Base-by-base conservation (phyloP, 2,329 filamentous ascomycete genomes). In the Botrytis pseudocinerea region DNA sequence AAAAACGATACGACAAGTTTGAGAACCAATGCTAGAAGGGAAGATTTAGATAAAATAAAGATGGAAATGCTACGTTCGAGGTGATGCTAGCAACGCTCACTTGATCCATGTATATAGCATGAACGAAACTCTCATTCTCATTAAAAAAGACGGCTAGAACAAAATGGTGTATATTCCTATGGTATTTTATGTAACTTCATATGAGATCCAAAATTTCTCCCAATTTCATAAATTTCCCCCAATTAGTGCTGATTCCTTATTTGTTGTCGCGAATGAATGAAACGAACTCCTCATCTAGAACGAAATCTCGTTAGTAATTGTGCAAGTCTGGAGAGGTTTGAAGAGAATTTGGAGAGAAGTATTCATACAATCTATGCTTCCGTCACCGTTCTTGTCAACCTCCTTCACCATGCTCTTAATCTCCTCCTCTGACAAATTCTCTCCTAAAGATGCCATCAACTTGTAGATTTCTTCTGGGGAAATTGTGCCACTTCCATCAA, bases 331-430 rank as follows among this genome's bases (percentile, higher is more conserved):
- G 7, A n/a, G 25, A 65, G 60, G 32, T 28, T 40, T 3, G n/a
- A 51, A 35, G 3, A 40, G 25, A 22, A 42, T 38, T 32, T 32
- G 6, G 14, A 35, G 40, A 25, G 51, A 16, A 7, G 25, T 18
- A 28, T 35, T n/a, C 70, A 48, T 69, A 71, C 88, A 91, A 81
- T 91, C 89, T 81, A 91, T 91, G 76, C 85, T 84, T 73, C 89
- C 89, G 78, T 90, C 88, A 59, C 87, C 88, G 80, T 91, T 87
- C 83, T 88, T 86, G 78, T 91, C 89, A 76, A 89, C 88, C 83
- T 90, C 87, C 79, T 86, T 82, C 80, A 91, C 88, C 88, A 91
- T 90, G 83, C 90, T 87, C 75, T 90, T 87, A 74, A 91, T 87
- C 83, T 91, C 88, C 61, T 87, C 87, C 77, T 90, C 88, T 68